Base-by-base conservation (phyloP, 176 grass and related monocot species). In the Hordeum vulgare region DNA sequence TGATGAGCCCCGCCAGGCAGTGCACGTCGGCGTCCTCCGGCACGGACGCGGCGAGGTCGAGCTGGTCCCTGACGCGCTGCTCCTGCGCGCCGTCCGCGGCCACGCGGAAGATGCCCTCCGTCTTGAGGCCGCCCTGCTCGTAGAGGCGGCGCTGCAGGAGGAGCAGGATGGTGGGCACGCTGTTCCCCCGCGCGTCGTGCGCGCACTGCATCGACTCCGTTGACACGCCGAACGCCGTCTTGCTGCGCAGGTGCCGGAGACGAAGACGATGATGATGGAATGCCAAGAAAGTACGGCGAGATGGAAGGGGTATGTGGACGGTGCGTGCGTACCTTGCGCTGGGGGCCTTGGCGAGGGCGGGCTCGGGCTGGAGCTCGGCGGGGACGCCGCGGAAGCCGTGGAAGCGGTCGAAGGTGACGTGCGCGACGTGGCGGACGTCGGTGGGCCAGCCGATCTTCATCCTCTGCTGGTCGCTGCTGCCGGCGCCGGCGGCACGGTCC, bases 331-430 rank as follows among this genome's bases (percentile, higher is more conserved):
- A 92, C 87, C 91, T 93, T 29, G 94, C 94, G 53, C 94, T 96
- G 9, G 91, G 94, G 8, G 90, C 90, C 49, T 82, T 80, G 18
- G 47, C 76, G 9, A 72, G 40, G 69, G 69, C 40, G 62, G 80
- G 82, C 77, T 90, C 85, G 11, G 76, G 85, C 83, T 75, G 65
- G 25, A 96, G 92, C 88, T 96, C 94, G 72, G 49, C 91, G 28
- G 94, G 94, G 7, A 96, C 76, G 64, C 94, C 94, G 25, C 86
- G 88, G 87, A 96, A 96, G 17, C 94, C 94, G 59, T 96, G 94
- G 90, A 96, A 96, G 10, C 87, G 75, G 62, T 96, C 94, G 85
- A 96, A 96, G n/a, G 94, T 96, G 77, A 96, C 91, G 87, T 93
- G 94, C 11, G 94, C 83, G 58, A 96, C 90, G 83, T 96, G 94